These are phyloP conservation scores for Russula abietina DNA, from an alignment of 768 basidiomycete species.

Conservation along the genomic window DNA sequence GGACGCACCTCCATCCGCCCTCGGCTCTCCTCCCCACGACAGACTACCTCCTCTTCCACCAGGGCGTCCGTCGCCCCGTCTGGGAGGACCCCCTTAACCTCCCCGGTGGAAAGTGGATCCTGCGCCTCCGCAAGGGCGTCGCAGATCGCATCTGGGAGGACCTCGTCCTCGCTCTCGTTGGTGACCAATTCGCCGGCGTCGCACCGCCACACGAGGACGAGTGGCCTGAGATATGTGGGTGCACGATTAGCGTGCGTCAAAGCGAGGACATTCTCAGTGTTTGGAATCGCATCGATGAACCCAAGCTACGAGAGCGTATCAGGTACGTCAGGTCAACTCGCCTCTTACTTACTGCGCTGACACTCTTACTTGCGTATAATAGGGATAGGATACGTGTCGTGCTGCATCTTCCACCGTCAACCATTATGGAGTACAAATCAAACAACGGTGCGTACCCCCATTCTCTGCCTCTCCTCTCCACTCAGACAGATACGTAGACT, in stretches of 20 bases:
- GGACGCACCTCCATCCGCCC: slow-evolving; percentile 85
- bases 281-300: slow-evolving; percentile 86
- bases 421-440: slow-evolving; percentile 91
- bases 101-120: slow-evolving; percentile 90
- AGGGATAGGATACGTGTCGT: slow-evolving; percentile 79
- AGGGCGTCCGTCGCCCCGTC: slow-evolving; percentile 77
- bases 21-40: slow-evolving; percentile 82
- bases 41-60: slow-evolving; percentile 90
- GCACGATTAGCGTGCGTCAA: slow-evolving; percentile 89
- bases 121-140: slow-evolving; percentile 86
- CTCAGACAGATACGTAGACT: slow-evolving; percentile 44
- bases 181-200: slow-evolving; percentile 82
- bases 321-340: slow-evolving; percentile 45
- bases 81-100: slow-evolving; percentile 95
- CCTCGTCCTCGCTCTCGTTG: slow-evolving; percentile 77
- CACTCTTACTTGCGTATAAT: background rate
- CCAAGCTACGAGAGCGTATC: slow-evolving; percentile 72
- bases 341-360: background rate
- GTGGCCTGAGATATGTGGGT: slow-evolving; percentile 86
- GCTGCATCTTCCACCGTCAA: slow-evolving; percentile 67
- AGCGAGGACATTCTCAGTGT: slow-evolving; percentile 91
- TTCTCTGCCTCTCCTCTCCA: background rate
- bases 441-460: slow-evolving; percentile 60
- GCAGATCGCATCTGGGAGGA: slow-evolving; percentile 91
- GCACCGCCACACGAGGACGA: slow-evolving; percentile 42